phyloP scores from a whole-genome alignment of 345 rosid species.

The Eucalyptus coolabah region DNA sequence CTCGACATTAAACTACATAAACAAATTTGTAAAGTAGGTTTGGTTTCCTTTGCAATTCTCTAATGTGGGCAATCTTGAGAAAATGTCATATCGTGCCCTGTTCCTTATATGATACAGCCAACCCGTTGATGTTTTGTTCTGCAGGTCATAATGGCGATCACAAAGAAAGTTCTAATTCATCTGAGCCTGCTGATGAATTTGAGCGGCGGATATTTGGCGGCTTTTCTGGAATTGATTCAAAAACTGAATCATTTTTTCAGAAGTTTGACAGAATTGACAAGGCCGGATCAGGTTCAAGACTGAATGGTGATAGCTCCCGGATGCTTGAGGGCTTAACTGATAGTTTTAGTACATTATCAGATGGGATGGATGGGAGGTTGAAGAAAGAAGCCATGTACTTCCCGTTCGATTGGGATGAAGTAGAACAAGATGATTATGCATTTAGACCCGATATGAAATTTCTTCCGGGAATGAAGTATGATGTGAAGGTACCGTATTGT shows the following conservation, averaged over 20 bases:
- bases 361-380: constrained; percentile 21
- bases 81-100: not conserved
- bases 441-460: constrained; percentile 13
- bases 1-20: not conserved
- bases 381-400: constrained; percentile 8
- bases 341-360: constrained; percentile 9
- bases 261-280: constrained; percentile 19
- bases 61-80: not conserved
- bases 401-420: constrained; percentile 8
- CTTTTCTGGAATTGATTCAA: not conserved
- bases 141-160: not conserved
- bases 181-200: constrained; percentile 15
- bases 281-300: not conserved
- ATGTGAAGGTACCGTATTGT: constrained; percentile 2
- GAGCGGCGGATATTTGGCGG: constrained; percentile 13
- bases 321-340: constrained; percentile 1
- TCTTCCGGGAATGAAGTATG: not conserved
- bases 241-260: constrained; percentile 5
- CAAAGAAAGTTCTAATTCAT: not conserved
- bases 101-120: not conserved
- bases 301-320: not conserved
- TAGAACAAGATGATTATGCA: not conserved
- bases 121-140: not conserved
- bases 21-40: not conserved
- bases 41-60: not conserved